Percentiles rank a stretch among this genome's conserved stretches.
Evolutionary conservation across 768 basidiomycete species (phyloP).

Genomic region (Agaricus blazei): DNA sequence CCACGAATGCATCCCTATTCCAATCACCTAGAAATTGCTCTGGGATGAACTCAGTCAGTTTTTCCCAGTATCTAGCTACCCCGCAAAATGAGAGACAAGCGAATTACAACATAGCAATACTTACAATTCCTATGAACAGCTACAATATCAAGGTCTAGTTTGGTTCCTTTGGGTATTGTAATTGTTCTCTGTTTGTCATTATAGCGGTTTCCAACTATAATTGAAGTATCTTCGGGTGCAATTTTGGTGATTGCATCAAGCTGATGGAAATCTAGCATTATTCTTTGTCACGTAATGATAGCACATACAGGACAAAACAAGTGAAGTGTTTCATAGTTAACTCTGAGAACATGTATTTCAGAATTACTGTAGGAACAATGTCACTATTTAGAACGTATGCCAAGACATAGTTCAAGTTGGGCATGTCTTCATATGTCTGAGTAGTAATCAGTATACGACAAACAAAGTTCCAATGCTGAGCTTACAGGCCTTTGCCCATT

Average conservation of each 20-base stretch:
- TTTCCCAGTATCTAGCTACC: conserved; percentile 50
- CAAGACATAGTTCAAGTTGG: conserved; percentile 31
- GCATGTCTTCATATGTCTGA: conserved; percentile 16
- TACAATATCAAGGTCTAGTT: conserved; percentile 21
- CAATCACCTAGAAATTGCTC: conserved; percentile 15
- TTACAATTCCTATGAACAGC: conserved; percentile 5
- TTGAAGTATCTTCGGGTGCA: conserved; percentile 41
- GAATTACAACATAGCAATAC: not conserved
- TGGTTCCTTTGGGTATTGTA: conserved; percentile 37
- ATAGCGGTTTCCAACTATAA: conserved; percentile 24
- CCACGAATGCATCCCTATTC: conserved; percentile 14
- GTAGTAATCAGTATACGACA: conserved; percentile 9
- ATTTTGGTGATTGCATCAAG: conserved; percentile 38
- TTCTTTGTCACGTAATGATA: not conserved
- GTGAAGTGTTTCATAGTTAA: conserved; percentile 45
- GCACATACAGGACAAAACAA: conserved; percentile 40
- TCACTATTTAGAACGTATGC: conserved; percentile 23
- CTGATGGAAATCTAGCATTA: conserved; percentile 17
- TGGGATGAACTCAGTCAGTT: conserved; percentile 39
- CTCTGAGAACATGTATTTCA: conserved; percentile 21
- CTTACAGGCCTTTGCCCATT: conserved; percentile 27
- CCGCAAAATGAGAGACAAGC: not conserved
- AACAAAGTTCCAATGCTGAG: not conserved
- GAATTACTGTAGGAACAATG: not conserved
- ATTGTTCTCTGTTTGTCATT: conserved; percentile 34